A percentile compares a stretch with the other conserved stretches of the same genome.
Conservation (phyloP, 2,329 filamentous ascomycete genomes). For the Tolypocladium nubicola region DNA sequence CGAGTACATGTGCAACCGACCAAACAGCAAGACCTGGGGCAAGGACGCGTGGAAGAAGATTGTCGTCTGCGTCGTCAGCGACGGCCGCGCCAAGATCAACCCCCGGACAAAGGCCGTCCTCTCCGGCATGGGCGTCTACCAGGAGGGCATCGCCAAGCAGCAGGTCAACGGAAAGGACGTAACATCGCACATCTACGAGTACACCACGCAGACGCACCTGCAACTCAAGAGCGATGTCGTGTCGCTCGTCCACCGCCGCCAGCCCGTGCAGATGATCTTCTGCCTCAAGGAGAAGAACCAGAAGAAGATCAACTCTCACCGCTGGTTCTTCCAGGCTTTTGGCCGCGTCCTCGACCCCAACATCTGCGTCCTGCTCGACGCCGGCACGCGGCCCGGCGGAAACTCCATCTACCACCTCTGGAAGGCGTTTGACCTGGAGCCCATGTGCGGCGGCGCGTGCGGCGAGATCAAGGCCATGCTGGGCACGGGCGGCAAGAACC, state of each 20-base stretch:
- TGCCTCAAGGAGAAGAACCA: slow-evolving; percentile 99
- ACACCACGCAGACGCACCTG: slow-evolving; percentile 77
- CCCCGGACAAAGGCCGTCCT: slow-evolving; percentile 79
- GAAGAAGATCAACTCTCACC: slow-evolving; percentile 99
- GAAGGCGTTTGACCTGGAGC: slow-evolving; percentile 97
- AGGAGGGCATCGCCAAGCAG: slow-evolving; percentile 97
- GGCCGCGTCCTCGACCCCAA: slow-evolving; percentile 87
- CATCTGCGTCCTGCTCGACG: slow-evolving; percentile 92
- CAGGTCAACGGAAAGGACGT: slow-evolving; percentile 95
- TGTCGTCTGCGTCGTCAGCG: slow-evolving; percentile 93
- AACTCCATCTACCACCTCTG: slow-evolving; percentile 96
- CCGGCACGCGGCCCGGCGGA: slow-evolving; percentile 86
- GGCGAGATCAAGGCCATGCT: slow-evolving; percentile 99
- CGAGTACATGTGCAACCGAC: slow-evolving; percentile 92
- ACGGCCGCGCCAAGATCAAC: slow-evolving; percentile 96
- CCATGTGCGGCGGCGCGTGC: slow-evolving; percentile 94
- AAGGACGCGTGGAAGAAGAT: slow-evolving; percentile 99
- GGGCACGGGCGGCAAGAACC: slow-evolving; percentile 69
- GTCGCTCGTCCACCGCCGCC: slow-evolving; percentile 70
- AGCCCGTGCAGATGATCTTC: slow-evolving; percentile 93
- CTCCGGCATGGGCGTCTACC: slow-evolving; percentile 90
- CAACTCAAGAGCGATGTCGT: slow-evolving; percentile 87
- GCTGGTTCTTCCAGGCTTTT: slow-evolving; percentile 99
- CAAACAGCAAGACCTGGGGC: slow-evolving; percentile 94
- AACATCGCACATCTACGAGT: slow-evolving; percentile 95